These are phyloP conservation scores for Coniochaeta sp. DNA, from an alignment of 2,329 filamentous ascomycete species.

Conservation along the genomic window DNA sequence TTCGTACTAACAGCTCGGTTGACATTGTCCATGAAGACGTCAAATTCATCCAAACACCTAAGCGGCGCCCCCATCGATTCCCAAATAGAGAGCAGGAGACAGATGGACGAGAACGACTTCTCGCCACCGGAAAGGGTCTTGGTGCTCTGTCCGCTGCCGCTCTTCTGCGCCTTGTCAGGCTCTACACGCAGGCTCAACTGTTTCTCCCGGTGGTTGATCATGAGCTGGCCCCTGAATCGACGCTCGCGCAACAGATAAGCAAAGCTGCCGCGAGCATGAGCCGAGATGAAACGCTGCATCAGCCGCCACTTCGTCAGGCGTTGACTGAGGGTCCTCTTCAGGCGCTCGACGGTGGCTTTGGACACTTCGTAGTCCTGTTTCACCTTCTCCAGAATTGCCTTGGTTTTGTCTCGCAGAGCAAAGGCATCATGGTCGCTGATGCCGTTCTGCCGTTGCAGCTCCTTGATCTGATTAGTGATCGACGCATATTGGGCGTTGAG, in stretches of 20 bases:
- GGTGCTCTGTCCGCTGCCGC: slow-evolving; percentile 67
- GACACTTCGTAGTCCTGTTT: slow-evolving; percentile 36
- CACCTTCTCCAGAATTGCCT: slow-evolving; percentile 31
- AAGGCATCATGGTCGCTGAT: slow-evolving; percentile 59
- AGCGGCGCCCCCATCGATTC: slow-evolving; percentile 97
- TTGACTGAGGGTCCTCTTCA: slow-evolving; percentile 55
- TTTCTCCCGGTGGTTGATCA: slow-evolving; percentile 68
- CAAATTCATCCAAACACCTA: slow-evolving; percentile 93
- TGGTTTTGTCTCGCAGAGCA: slow-evolving; percentile 32
- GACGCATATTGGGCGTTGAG: slow-evolving; percentile 46
- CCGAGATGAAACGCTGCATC: slow-evolving; percentile 80
- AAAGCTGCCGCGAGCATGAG: slow-evolving; percentile 80
- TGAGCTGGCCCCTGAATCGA: slow-evolving; percentile 75
- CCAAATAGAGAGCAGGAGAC: slow-evolving; percentile 86
- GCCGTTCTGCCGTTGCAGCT: slow-evolving; percentile 50
- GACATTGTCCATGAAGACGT: slow-evolving; percentile 98
- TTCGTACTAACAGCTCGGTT: slow-evolving; percentile 90
- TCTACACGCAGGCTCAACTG: slow-evolving; percentile 71
- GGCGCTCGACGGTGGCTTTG: slow-evolving; percentile 26
- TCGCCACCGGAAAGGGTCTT: slow-evolving; percentile 93
- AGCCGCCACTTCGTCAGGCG: slow-evolving; percentile 70
- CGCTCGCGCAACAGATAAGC: slow-evolving; percentile 83
- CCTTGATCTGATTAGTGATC: slow-evolving; percentile 50
- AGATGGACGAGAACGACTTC: slow-evolving; percentile 97
- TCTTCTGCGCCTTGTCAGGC: slow-evolving; percentile 61